A percentile compares a stretch with the other conserved stretches of the same genome.
Conservation (phyloP, 1,139 yeast genomes). For the Hemisphaericaspora xylanilytica region DNA sequence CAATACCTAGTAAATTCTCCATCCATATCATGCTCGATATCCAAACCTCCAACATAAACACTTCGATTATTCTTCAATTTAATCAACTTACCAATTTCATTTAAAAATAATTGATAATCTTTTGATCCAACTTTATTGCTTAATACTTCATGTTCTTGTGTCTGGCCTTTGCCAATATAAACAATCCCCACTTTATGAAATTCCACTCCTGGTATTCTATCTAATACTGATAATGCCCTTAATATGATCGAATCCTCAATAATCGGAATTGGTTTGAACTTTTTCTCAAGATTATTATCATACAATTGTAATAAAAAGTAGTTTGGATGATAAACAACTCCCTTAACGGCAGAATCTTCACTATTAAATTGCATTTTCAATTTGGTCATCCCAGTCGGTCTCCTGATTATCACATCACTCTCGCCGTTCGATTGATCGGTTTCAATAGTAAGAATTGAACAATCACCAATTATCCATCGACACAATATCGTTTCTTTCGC, state of each 20-base stretch:
- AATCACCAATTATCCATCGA: constrained; percentile 61
- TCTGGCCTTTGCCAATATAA: constrained; percentile 70
- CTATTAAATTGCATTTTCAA: constrained; percentile 47
- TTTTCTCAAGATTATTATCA: constrained; percentile 22
- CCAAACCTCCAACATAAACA: constrained; percentile 78
- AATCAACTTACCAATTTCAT: constrained; percentile 57
- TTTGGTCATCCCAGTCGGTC: constrained; percentile 65
- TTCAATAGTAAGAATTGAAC: constrained; percentile 55
- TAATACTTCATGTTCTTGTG: constrained; percentile 61
- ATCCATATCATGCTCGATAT: constrained; percentile 63
- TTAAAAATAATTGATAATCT: constrained; percentile 58
- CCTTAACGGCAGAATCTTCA: constrained; percentile 9
- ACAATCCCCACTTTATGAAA: constrained; percentile 78
- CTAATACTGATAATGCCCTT: constrained; percentile 65
- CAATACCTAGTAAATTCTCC: constrained; percentile 77
- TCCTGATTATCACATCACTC: constrained; percentile 51
- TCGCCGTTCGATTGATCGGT: constrained; percentile 54
- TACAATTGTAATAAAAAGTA: constrained; percentile 34
- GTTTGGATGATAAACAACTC: constrained; percentile 20
- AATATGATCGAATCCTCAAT: constrained; percentile 48
- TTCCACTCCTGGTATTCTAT: constrained; percentile 74
- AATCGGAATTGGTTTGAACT: constrained; percentile 35
- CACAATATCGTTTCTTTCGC: constrained; percentile 24
- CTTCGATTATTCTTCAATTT: constrained; percentile 52
- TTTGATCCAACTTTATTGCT: constrained; percentile 64